Base-by-base conservation (phyloP, 1,139 yeast species). In the Pichia sp. region DNA sequence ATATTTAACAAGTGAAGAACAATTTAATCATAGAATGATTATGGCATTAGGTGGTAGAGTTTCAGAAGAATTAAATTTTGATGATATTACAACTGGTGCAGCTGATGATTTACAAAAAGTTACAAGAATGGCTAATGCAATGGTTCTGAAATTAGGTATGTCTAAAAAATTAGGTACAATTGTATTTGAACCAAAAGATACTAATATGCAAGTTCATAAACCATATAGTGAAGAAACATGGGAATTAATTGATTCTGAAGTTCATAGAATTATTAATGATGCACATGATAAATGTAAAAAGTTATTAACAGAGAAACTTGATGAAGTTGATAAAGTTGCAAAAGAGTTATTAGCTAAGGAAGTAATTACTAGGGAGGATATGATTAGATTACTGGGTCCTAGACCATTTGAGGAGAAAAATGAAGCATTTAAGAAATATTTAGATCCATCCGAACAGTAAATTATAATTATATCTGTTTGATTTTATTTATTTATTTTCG, bases 21-120 rank as follows among this genome's bases (percentile, higher is more conserved):
- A 84, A 57, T 73, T 80, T 53, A 68, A 66, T 52, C 87, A 84
- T 61, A 71, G 87, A 55, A 82, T 84, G 84, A 79, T 84, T 32
- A 84, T 84, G 92, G 75, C 90, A 1, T 64, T 84, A 30, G 94
- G 89, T 49, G 94, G 94, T 22, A 71, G 94, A 60, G 89, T 84
- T 16, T 76, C 84, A 41, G 94, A 84, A 62, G 92, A 83, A 57
- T 61, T 84, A 40, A 86, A 83, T 62, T 84, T 84, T 57, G 74
- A 74, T 40, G 78, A 86, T n/a, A 87, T 84, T 2, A 83, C 92
- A 6, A 78, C 86, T 55, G 94, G 92, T 45, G 94, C 89, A 0
- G 78, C 83, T 23, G 92, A 84, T 61, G 94, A 84, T 64, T 82
- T 84, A 65, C 83, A 82, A 61, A 83, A 84, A 58, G 82, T 83